phyloP scores from a whole-genome alignment of 768 basidiomycete species.

The Xerocomus brunneocitrinus region DNA sequence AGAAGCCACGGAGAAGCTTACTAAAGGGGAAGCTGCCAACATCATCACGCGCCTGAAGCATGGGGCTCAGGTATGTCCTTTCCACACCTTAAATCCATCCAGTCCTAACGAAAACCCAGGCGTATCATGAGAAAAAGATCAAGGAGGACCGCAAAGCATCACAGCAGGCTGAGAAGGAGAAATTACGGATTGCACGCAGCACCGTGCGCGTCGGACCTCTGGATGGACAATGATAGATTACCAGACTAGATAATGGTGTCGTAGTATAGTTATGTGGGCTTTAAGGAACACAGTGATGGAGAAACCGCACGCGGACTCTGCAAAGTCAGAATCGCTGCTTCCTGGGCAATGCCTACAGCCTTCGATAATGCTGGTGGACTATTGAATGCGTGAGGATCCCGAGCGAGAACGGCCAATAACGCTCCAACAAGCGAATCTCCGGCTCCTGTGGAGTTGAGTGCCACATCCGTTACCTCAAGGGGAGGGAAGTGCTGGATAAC shows the following conservation, averaged over 20 bases:
- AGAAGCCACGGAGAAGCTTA: slow-evolving; percentile 42
- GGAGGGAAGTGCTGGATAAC: slow-evolving; percentile 75
- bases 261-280: not conserved
- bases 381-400: slow-evolving; percentile 41
- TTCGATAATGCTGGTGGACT: slow-evolving; percentile 40
- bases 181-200: slow-evolving; percentile 45
- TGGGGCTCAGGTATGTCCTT: slow-evolving; percentile 56
- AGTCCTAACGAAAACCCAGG: slow-evolving; percentile 31
- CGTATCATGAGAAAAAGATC: slow-evolving; percentile 51
- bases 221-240: slow-evolving; percentile 10
- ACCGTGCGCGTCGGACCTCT: slow-evolving; percentile 61
- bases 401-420: slow-evolving; percentile 61
- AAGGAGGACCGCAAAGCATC: slow-evolving; percentile 37
- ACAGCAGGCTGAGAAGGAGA: slow-evolving; percentile 43
- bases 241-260: not conserved
- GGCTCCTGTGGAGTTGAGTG: slow-evolving; percentile 82
- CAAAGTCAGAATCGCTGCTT: slow-evolving; percentile 58
- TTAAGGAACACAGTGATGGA: slow-evolving; percentile 45
- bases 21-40: slow-evolving; percentile 75
- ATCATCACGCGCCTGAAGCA: slow-evolving; percentile 75
- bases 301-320: slow-evolving; percentile 60
- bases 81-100: not conserved
- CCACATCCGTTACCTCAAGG: slow-evolving; percentile 33
- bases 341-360: slow-evolving; percentile 54
- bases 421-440: slow-evolving; percentile 90